phyloP scores from a whole-genome alignment of 129 eudicot genomes.

The Logfia minima region DNA sequence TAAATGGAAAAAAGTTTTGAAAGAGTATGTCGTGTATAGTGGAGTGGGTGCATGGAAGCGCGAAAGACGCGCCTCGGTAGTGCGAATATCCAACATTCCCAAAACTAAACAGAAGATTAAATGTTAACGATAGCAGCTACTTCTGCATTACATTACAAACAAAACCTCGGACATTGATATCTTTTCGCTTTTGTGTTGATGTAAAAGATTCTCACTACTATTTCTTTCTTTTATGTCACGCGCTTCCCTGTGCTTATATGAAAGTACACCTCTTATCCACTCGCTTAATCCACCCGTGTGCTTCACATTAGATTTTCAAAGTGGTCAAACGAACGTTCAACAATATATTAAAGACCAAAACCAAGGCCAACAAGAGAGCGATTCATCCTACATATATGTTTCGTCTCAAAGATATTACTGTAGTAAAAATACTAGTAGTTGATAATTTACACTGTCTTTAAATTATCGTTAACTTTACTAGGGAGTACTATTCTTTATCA shows the following conservation, averaged over 20 bases:
- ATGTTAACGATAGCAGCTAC: background rate
- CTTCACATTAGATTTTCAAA: background rate
- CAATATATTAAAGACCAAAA: no score
- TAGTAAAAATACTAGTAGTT: no score
- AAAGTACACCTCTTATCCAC: slow-evolving; percentile 27
- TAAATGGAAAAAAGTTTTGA: background rate
- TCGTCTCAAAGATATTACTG: no score
- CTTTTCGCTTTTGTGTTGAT: background rate
- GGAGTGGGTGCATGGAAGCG: slow-evolving; percentile 25
- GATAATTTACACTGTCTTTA: no score
- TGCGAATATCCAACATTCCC: slow-evolving; percentile 39
- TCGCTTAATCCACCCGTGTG: slow-evolving; percentile 23
- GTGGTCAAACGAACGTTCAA: background rate
- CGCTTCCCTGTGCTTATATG: slow-evolving; percentile 21
- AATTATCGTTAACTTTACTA: no score
- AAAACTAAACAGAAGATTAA: background rate
- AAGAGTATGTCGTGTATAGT: background rate
- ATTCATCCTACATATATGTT: no score
- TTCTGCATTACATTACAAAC: background rate
- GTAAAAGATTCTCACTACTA: slow-evolving; percentile 6
- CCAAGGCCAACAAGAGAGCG: no score
- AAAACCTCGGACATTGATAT: slow-evolving; percentile 44
- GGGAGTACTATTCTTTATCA: no score
- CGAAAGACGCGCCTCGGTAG: slow-evolving; percentile 20
- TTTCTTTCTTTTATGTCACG: slow-evolving; percentile 35